Percentiles rank a stretch among this genome's conserved stretches.
These are phyloP conservation scores for Fistulina hepatica DNA, from an alignment of 1,284 basidiomycete species.

Conservation along the genomic window DNA sequence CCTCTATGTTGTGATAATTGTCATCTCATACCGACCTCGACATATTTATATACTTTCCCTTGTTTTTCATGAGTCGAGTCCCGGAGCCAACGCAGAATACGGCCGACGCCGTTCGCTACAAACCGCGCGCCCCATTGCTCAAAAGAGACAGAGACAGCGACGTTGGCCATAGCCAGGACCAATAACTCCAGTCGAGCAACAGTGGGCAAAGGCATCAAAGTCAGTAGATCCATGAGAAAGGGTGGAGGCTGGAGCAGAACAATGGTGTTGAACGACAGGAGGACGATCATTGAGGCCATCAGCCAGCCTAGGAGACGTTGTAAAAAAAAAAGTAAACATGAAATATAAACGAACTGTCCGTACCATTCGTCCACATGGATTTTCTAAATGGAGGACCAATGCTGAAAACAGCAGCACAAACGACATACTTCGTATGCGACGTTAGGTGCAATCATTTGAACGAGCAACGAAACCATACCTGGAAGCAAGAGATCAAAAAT, in stretches of 20 bases:
- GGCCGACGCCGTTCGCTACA: slow-evolving; percentile 48
- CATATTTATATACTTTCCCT: slow-evolving; percentile 61
- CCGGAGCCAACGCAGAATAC: slow-evolving; percentile 30
- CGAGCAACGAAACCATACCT: too few species aligned
- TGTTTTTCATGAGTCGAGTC: slow-evolving; percentile 40
- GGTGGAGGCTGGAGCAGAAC: slow-evolving; percentile 65
- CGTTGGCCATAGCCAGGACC: slow-evolving; percentile 63
- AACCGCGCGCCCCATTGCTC: slow-evolving; percentile 68
- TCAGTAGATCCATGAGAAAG: slow-evolving; percentile 55
- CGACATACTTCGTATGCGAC: too few species aligned
- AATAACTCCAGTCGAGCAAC: slow-evolving; percentile 65
- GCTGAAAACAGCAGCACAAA: slow-evolving; percentile 94
- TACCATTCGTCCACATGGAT: slow-evolving; percentile 92
- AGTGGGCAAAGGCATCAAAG: slow-evolving; percentile 69
- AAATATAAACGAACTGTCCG: slow-evolving; percentile 21
- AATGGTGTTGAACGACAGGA: slow-evolving; percentile 65
- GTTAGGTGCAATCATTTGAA: too few species aligned
- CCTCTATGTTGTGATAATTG: too few species aligned
- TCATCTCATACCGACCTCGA: slow-evolving; percentile 63
- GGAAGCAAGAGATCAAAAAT: slow-evolving; percentile 95
- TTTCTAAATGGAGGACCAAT: slow-evolving; percentile 96
- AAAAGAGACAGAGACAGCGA: slow-evolving; percentile 63
- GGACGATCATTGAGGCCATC: slow-evolving; percentile 57
- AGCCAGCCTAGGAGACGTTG: slow-evolving; percentile 48
- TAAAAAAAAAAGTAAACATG: neutral